A percentile compares a stretch with the other conserved stretches of the same genome.
phyloP scores from a whole-genome alignment of 345 rosid genomes.

The Salix dunnii region DNA sequence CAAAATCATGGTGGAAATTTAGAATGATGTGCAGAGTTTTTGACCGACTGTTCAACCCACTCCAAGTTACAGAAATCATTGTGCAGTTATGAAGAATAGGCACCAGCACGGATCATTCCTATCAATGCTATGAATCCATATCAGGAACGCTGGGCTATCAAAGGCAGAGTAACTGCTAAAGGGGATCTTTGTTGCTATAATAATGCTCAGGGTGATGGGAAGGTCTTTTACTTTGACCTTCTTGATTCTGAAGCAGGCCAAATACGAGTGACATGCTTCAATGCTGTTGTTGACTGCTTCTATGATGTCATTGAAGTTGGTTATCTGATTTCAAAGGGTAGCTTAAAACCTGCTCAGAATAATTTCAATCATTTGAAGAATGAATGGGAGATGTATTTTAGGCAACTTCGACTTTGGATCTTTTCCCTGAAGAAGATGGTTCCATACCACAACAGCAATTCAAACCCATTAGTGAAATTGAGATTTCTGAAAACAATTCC shows the following conservation, averaged over 20 bases:
- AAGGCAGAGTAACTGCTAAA: slow-evolving; percentile 87
- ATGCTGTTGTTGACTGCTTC: slow-evolving; percentile 77
- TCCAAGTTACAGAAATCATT: slow-evolving; percentile 66
- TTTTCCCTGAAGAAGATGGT: slow-evolving; percentile 71
- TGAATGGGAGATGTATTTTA: slow-evolving; percentile 83
- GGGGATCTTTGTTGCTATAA: slow-evolving; percentile 85
- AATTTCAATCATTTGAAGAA: slow-evolving; percentile 87
- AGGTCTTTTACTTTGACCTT: slow-evolving; percentile 84
- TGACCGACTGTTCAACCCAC: slow-evolving; percentile 73
- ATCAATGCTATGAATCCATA: slow-evolving; percentile 84
- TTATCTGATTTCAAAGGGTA: slow-evolving; percentile 79
- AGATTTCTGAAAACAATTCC: slow-evolving; percentile 67
- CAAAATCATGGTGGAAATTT: slow-evolving; percentile 26
- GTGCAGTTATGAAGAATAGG: slow-evolving; percentile 81
- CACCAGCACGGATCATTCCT: slow-evolving; percentile 75
- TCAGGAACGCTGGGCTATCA: slow-evolving; percentile 92
- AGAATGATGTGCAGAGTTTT: slow-evolving; percentile 40
- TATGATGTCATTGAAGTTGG: slow-evolving; percentile 74
- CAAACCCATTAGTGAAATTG: slow-evolving; percentile 74
- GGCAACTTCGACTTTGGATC: slow-evolving; percentile 71
- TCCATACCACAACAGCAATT: slow-evolving; percentile 85
- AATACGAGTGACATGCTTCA: slow-evolving; percentile 86
- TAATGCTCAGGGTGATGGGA: slow-evolving; percentile 90
- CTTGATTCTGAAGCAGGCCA: slow-evolving; percentile 94
- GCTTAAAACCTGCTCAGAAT: slow-evolving; percentile 82